Evolutionary conservation across 2,329 filamentous ascomycete species (phyloP).

Genomic region (Trichophaea hybrida): DNA sequence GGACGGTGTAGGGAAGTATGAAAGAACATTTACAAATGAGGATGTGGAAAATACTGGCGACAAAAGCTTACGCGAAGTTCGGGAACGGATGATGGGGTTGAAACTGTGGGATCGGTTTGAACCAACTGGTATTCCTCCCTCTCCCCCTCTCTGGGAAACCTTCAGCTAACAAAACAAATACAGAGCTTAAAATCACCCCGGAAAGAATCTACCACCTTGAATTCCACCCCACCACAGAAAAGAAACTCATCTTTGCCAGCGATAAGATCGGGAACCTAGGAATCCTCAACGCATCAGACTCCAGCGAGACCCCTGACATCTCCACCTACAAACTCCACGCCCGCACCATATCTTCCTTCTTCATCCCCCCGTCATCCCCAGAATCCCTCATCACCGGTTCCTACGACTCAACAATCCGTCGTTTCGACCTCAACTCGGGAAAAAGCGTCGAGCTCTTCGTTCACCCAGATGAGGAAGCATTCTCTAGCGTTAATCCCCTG

Average conservation of each 20-base stretch:
- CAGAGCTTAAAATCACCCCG: slow-evolving; percentile 81
- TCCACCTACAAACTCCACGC: slow-evolving; percentile 77
- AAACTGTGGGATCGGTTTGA: slow-evolving; percentile 64
- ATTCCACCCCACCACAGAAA: slow-evolving; percentile 75
- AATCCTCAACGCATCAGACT: background rate
- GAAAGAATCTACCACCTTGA: slow-evolving; percentile 75
- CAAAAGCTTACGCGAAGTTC: slow-evolving; percentile 55
- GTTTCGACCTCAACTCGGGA: slow-evolving; percentile 67
- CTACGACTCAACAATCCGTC: slow-evolving; percentile 84
- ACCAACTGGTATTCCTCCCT: background rate
- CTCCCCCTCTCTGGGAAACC: background rate
- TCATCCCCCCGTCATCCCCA: slow-evolving; percentile 57
- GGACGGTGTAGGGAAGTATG: slow-evolving; percentile 52
- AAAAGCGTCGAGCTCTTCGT: slow-evolving; percentile 62
- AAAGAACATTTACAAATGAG: slow-evolving; percentile 72
- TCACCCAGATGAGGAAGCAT: background rate
- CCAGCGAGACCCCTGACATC: slow-evolving; percentile 40
- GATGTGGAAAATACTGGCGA: slow-evolving; percentile 69
- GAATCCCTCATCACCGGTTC: slow-evolving; percentile 72
- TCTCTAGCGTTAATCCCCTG: slow-evolving; percentile 51
- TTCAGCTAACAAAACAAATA: background rate
- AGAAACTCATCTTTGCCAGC: slow-evolving; percentile 79
- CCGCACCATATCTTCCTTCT: slow-evolving; percentile 72
- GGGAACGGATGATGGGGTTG: slow-evolving; percentile 62
- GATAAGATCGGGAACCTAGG: slow-evolving; percentile 51